These are phyloP conservation scores for Paxillus rubicundulus DNA, from an alignment of 768 basidiomycete genomes.

Conservation along the genomic window DNA sequence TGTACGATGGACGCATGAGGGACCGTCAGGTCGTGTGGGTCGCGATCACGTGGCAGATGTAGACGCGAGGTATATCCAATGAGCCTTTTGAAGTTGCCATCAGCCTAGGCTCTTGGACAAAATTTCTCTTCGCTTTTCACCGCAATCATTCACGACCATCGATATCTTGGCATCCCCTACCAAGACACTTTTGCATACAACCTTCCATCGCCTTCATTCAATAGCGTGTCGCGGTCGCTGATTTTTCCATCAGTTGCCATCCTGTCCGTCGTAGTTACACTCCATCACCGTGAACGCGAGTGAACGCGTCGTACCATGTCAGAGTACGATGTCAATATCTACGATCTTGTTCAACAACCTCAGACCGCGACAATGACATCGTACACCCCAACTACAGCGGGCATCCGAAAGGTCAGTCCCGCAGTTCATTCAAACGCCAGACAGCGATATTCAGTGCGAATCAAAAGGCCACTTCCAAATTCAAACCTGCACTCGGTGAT, in stretches of 20 bases:
- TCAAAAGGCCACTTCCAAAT: slow-evolving; percentile 35
- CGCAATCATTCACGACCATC: background rate
- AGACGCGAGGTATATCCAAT: background rate
- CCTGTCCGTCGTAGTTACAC: background rate
- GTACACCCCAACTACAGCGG: background rate
- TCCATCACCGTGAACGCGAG: background rate
- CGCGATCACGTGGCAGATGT: slow-evolving; percentile 29
- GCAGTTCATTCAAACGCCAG: background rate
- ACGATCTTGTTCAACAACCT: slow-evolving; percentile 4
- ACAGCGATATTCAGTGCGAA: background rate
- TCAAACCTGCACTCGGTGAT: slow-evolving; percentile 41
- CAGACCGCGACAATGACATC: background rate
- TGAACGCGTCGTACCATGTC: background rate
- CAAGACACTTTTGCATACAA: background rate
- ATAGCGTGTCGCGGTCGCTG: background rate
- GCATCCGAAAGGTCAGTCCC: slow-evolving; percentile 3
- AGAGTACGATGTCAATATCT: slow-evolving; percentile 37
- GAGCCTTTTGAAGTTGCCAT: too few species aligned
- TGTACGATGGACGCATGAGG: too few species aligned
- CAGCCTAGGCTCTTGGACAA: too few species aligned
- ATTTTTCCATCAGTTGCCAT: background rate
- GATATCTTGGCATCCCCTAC: background rate
- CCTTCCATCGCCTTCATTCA: background rate
- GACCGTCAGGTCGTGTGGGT: too few species aligned
- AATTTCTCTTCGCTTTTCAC: background rate